Percentiles rank a stretch among this genome's conserved stretches.
Evolutionary conservation across 140 eudicot species (phyloP).

Genomic region (Flaveria floridana): DNA sequence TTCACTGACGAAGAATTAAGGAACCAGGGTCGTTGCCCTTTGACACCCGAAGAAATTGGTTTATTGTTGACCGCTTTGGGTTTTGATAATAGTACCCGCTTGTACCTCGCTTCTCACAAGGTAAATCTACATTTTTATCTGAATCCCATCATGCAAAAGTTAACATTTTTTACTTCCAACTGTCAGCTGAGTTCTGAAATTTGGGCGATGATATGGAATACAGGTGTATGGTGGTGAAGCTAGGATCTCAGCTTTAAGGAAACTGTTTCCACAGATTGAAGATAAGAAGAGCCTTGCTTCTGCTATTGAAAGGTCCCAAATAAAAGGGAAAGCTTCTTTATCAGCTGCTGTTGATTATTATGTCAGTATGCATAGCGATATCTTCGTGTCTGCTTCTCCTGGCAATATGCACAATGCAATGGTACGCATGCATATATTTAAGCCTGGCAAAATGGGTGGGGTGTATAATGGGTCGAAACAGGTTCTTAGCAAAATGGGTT

Average conservation of each 20-base stretch:
- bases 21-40: slow-evolving; percentile 87
- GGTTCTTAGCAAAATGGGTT: neutral
- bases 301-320: slow-evolving; percentile 63
- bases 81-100: slow-evolving; percentile 70
- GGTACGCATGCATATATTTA: slow-evolving; percentile 42
- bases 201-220: slow-evolving; percentile 5
- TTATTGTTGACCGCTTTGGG: slow-evolving; percentile 79
- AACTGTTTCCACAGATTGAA: slow-evolving; percentile 76
- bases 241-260: slow-evolving; percentile 65
- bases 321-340: slow-evolving; percentile 90
- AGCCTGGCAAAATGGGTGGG: slow-evolving; percentile 4
- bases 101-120: slow-evolving; percentile 98
- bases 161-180: neutral
- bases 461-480: neutral
- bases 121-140: slow-evolving; percentile 34
- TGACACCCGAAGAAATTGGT: slow-evolving; percentile 98
- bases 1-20: slow-evolving; percentile 84
- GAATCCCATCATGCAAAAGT: neutral
- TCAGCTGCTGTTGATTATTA: slow-evolving; percentile 93
- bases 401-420: slow-evolving; percentile 97
- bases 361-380: slow-evolving; percentile 89
- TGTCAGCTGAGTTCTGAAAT: neutral
- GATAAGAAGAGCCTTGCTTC: slow-evolving; percentile 91
- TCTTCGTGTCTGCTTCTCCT: slow-evolving; percentile 92
- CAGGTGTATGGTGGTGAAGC: slow-evolving; percentile 94